Base-by-base conservation (phyloP, 2,329 filamentous ascomycete species). In the Helotiales sp. region DNA sequence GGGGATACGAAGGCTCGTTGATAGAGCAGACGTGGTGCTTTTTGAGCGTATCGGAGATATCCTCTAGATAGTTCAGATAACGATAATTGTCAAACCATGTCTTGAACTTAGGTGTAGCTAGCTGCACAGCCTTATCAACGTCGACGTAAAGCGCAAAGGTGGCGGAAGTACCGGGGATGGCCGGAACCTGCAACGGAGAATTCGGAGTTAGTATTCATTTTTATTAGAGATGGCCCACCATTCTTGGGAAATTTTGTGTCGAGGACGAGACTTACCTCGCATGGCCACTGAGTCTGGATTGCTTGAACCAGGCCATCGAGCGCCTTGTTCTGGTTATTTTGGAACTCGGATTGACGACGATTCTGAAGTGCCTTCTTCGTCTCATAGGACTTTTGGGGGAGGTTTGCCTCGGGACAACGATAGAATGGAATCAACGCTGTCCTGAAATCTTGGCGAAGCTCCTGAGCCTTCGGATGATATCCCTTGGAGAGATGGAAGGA, bases 41-140 rank as follows among this genome's bases (percentile, higher is more conserved):
- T 6, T n/a, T 15, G 24, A 58, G 52, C 9, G 36, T 19, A 5
- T 52, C 19, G 12, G 38, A n/a, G 22, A 60, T 55, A 6, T 33
- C 13, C 19, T 27, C 38, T 5, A 60, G 52, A 19, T 60, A 60
- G 22, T 55, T 13, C 13, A 17, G 27, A 22, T 58, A 58, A 15
- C 7, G 34, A 51, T 36, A 33, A 33, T 60, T 60, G 12, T 52
- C 54, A 13, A 52, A 60, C 50, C 54, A 57, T 15, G 25, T 33
- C 27, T 58, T 52, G 31, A 57, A 60, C 15, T 24, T 33, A 5
- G 47, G 40, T 13, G 40, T 57, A 1, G 44, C 30, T 10, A 24
- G 13, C 36, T 38, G 19, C 8, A 52, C 36, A 17, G 55, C 54
- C 31, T 52, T 34, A 12, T 15, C 24, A 3, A 55, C n/a, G 25